Base-by-base conservation (phyloP, 1,284 basidiomycete species). In the Rhodotorula sp. region DNA sequence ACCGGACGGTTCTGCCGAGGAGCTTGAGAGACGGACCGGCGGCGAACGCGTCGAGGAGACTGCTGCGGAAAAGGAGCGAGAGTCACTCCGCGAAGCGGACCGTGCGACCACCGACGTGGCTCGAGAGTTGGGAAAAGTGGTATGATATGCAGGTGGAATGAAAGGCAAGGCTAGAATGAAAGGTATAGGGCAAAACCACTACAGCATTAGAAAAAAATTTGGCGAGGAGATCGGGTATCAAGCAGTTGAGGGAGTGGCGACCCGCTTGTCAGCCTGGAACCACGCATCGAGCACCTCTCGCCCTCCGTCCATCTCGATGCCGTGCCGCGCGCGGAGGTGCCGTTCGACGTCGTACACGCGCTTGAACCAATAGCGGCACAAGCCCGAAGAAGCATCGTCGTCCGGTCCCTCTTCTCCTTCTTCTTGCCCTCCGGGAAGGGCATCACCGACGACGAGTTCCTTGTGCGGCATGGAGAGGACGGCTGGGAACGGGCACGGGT, bases 311-410 rank as follows among this genome's bases (percentile, higher is more conserved):
- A 70, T 65, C 57, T 64, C 70, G 26, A 72, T 54, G 15, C 67
- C 55, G 48, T 76, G 75, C 50, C 34, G 38, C 31, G 66, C 61
- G 58, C 58, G 60, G 15, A 76, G 28, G 49, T 76, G 75, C 26
- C 75, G 38, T 50, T 76, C 72, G 34, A 76, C 68, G 45, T 76
- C 75, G 50, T 76, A 76, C 5, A 69, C 57, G 31, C 72, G 61
- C 54, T 68, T 67, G 60, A 74, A 76, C 68, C 64, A 63, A 38
- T 59, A 76, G 47, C 28, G 10, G 57, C 75, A 76, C 45, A 45
- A n/a, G 2, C 63, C 66, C 38, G 38, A 38, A 38, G 34, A 34
- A n/a, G 14, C 55, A 1, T 60, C 60, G 12, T 21, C 60, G 15
- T 26, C 61, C 3, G 38, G 34, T n/a, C 26, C 43, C 45, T 60